Evolutionary conservation across 345 rosid species (phyloP).

Genomic region (Euclidium syriacum): DNA sequence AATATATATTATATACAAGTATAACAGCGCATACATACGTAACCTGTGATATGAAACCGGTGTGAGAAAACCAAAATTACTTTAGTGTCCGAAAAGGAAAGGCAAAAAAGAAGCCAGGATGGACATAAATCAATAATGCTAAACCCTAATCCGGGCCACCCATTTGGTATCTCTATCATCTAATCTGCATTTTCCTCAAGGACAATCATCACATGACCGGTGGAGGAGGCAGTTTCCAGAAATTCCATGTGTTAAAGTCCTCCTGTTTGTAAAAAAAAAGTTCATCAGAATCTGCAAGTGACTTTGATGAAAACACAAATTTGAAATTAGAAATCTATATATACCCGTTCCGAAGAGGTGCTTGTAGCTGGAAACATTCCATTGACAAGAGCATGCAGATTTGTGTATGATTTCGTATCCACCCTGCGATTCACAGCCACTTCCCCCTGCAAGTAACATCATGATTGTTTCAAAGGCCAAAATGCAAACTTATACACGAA

Average conservation of each 20-base stretch:
- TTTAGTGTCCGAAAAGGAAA: not conserved
- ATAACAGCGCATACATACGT: slow-evolving; percentile 12
- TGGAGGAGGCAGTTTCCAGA: slow-evolving; percentile 80
- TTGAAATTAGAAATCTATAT: not conserved
- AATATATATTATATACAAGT: slow-evolving; percentile 16
- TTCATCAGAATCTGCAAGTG: not conserved
- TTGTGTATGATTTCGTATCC: slow-evolving; percentile 74
- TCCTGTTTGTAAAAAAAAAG: slow-evolving; percentile 44
- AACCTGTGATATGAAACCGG: slow-evolving; percentile 13
- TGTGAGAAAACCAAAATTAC: not conserved
- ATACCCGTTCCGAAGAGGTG: slow-evolving; percentile 66
- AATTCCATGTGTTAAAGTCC: slow-evolving; percentile 90
- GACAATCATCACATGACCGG: slow-evolving; percentile 4
- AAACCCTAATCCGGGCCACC: slow-evolving; percentile 5
- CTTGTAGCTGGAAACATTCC: slow-evolving; percentile 74
- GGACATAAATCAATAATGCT: not conserved
- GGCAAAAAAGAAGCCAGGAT: not conserved
- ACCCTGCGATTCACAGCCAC: slow-evolving; percentile 77
- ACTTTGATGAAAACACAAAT: not conserved
- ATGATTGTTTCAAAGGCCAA: not conserved
- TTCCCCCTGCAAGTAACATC: slow-evolving; percentile 61
- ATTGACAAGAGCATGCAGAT: slow-evolving; percentile 80
- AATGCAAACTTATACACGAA: too few relatives aligned
- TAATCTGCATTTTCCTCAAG: slow-evolving; percentile 12
- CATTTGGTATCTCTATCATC: slow-evolving; percentile 21